phyloP scores from a whole-genome alignment of 1,284 basidiomycete species.

The Cryptococcus deneoformans region DNA sequence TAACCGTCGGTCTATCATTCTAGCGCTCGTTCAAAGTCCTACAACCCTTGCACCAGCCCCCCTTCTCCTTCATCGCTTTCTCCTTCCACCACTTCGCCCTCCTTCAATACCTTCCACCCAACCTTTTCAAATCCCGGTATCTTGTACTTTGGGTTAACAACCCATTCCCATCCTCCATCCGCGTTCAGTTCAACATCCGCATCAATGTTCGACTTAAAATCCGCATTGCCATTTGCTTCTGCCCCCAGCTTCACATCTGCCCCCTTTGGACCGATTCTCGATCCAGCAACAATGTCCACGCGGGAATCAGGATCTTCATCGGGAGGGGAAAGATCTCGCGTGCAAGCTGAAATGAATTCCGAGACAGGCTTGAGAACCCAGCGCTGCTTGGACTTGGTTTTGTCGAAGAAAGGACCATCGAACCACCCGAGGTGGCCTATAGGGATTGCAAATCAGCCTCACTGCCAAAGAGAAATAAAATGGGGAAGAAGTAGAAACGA shows the following conservation, averaged over 20 bases:
- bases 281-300: too few relatives aligned
- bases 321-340: slow-evolving; percentile 15
- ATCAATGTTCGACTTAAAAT: not conserved
- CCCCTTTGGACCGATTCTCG: slow-evolving; percentile 3
- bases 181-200: slow-evolving; percentile 5
- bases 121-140: slow-evolving; percentile 19
- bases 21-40: not conserved
- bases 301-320: not conserved
- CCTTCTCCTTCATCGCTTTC: slow-evolving; percentile 25
- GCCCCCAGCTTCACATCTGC: not conserved
- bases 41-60: slow-evolving; percentile 36
- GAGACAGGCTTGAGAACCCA: slow-evolving; percentile 44
- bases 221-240: too few relatives aligned
- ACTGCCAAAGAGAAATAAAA: too few relatives aligned
- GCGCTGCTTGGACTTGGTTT: slow-evolving; percentile 24
- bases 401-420: slow-evolving; percentile 51
- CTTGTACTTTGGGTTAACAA: slow-evolving; percentile 20
- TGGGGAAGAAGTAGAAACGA: too few relatives aligned
- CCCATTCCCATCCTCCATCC: slow-evolving; percentile 32
- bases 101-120: slow-evolving; percentile 40
- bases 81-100: slow-evolving; percentile 27
- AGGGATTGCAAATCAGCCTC: too few relatives aligned
- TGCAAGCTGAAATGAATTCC: slow-evolving; percentile 40
- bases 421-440: slow-evolving; percentile 90
- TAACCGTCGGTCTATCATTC: too few relatives aligned